Base-by-base conservation (phyloP, 2,329 filamentous ascomycete species). In the Xylariomycetidae sp. region DNA sequence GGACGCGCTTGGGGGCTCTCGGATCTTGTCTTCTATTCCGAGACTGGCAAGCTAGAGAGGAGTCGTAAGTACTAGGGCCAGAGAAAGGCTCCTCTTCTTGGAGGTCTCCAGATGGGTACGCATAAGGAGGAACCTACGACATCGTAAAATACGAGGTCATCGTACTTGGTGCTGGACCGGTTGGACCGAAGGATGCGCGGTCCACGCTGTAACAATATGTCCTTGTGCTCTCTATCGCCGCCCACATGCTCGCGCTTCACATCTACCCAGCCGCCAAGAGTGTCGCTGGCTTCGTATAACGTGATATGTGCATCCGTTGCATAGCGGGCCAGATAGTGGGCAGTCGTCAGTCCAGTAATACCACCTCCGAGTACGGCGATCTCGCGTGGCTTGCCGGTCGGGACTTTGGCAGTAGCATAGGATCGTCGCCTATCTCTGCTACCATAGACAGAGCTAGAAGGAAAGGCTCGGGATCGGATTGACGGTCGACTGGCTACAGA, bases 211-310 rank as follows among this genome's bases (percentile, higher is more conserved):
- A 97, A 88, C 17, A 85, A 61, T 20, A 95, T 74, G 3, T 53
- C 58, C 11, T 60, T 64, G 30, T 70, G 61, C 15, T 71, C 69
- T 12, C 77, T 84, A 23, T 72, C 69, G 4, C 62, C 56, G 11
- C 84, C 74, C 2, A n/a, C n/a, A 23, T 74, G 58, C 10, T 85
- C 68, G 31, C 63, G 64, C 45, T 81, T 72, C 2, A 84, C 88
- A 42, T 79, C 66, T 25, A 97, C 68, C 89, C 89, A 97, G 28
- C 92, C 92, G 27, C 92, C 92, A 1, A 90, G 58, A 14, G 78
- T 70, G 15, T 74, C 56, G 17, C 69, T 73, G 14, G 74, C 73
- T 58, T 98, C 92, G 59, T 88, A 95, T 8, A 98, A 55, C 0
- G 85, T 92, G 50, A 98, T 80, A 32, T 79, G 77, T 20, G 78